Evolutionary conservation across 1,284 basidiomycete genomes (phyloP), one percentile per base, ranked within the genome.

Genomic region (Trametes polyzona): DNA sequence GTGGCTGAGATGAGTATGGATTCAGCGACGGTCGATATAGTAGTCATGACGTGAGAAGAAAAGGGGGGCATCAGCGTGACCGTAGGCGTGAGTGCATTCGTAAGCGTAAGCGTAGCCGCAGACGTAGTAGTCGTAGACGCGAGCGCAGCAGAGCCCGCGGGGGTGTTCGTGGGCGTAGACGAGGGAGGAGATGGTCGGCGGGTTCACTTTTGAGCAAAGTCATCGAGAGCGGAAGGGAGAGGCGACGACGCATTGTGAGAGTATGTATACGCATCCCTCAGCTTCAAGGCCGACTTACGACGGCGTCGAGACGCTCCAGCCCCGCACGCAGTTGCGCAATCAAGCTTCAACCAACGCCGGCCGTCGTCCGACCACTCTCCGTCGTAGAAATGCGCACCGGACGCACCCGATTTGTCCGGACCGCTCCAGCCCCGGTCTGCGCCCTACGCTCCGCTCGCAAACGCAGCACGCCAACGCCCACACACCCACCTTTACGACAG

Each of bases 1-100:
- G 86, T 88, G 2, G 86, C 84, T 73, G 52, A 12, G 46, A 50
- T 50, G 41, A 57, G 44, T 16, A 55, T 42, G 6, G 49, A 53
- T 47, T 61, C 50, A 62, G 54, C 43, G 19, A 52, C 47, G 21
- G 24, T 47, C 33, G 52, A 43, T 12, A 62, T 23, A 29, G 36
- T 48, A 36, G 26, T 41, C 47, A 51, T 35, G 29, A 43, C 47
- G 47, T 49, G 35, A 35, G 53, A 33, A 21, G 48, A 41, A 49
- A 39, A 27, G 6, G 51, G 19, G 42, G 40, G 41, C 44, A 32
- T 47, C 36, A 47, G 43, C 41, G 62, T 48, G 52, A 39, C 47
- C 32, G 62, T 54, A 41, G 46, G 52, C 26, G 37, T 47, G 42
- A 36, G 39, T 32, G 17, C 32, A 49, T 30, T 43, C 46, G 44